These are phyloP conservation scores for Neotropicomus parvogracilis DNA, from an alignment of 1,284 basidiomycete species.

Conservation along the genomic window DNA sequence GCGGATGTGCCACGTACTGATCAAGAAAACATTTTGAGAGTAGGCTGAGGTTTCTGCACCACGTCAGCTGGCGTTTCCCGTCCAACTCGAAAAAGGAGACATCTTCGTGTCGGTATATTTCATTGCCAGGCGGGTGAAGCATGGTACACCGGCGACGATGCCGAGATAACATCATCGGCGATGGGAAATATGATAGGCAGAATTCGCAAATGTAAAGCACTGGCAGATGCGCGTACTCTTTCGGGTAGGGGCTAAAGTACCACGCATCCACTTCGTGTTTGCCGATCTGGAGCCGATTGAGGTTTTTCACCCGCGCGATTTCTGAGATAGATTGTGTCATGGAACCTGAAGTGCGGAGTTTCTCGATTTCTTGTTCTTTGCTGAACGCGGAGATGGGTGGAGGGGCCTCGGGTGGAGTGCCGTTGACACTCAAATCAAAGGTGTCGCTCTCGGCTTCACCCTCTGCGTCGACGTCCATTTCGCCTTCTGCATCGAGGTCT, in stretches of 20 bases:
- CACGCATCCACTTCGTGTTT: slow-evolving; percentile 96
- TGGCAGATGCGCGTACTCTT: slow-evolving; percentile 95
- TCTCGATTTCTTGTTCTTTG: slow-evolving; percentile 99
- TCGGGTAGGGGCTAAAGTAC: slow-evolving; percentile 99
- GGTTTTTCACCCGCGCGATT: slow-evolving; percentile 96
- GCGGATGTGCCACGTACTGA: slow-evolving; percentile 58
- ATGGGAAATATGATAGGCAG: slow-evolving; percentile 89
- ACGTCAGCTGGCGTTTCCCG: slow-evolving; percentile 91
- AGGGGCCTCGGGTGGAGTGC: slow-evolving; percentile 41
- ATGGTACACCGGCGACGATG: slow-evolving; percentile 92
- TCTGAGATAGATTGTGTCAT: slow-evolving; percentile 99
- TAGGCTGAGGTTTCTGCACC: slow-evolving; percentile 96
- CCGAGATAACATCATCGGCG: slow-evolving; percentile 81
- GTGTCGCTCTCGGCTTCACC: slow-evolving; percentile 52
- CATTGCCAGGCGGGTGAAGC: slow-evolving; percentile 96
- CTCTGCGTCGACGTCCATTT: slow-evolving; percentile 48
- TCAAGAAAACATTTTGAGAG: slow-evolving; percentile 98
- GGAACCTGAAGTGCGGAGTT: slow-evolving; percentile 93
- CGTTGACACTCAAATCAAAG: slow-evolving; percentile 50
- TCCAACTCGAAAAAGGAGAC: slow-evolving; percentile 99
- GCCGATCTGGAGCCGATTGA: slow-evolving; percentile 96
- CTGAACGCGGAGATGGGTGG: slow-evolving; percentile 61
- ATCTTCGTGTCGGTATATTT: slow-evolving; percentile 96
- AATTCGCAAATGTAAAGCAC: slow-evolving; percentile 98
- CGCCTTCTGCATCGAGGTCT: slow-evolving; percentile 54